Base-by-base conservation (phyloP, 148 eudicot species). In the Chenopodium album region DNA sequence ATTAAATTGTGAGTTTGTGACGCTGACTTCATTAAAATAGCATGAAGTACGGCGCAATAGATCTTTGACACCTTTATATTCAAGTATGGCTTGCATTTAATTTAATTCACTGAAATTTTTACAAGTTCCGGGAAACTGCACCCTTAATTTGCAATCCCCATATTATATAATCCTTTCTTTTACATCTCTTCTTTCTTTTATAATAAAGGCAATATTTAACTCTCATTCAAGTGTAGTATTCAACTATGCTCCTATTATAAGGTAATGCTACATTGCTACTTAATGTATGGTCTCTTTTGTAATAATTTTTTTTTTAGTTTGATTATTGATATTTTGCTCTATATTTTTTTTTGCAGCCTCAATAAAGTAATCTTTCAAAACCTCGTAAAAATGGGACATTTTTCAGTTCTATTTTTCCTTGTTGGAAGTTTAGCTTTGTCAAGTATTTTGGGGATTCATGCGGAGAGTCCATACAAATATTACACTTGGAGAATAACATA, bases 391-490 rank as follows among this genome's bases (percentile, higher is more conserved):
- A 91, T 92, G 96, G 81, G 85, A 70, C 78, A 52, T 9, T 86
- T 76, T 80, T 62, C 66, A 52, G 76, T 85, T 72, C 76, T 86
- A 71, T 72, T 48, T 72, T 59, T 87, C 66, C 78, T 86, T 23
- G 47, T 89, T 31, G 97, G 91, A 83, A 29, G 86, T 71, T 83
- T 91, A 84, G 88, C 88, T 79, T 84, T 83, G 65, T 87, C 85
- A 74, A 80, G 83, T 76, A 79, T 85, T 63, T 71, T 81, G 28
- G 82, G 77, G 70, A 92, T 86, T 34, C 81, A 84, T 32, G 93
- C 98, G 66, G 97, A 94, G 54, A 90, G 87, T 81, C 97, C 97
- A 1, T 91, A 92, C n/a, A 83, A 84, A 60, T 86, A 59, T 79
- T 90, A 79, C 68, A 86, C 86, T 12, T 93, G 91, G 91, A 89